Percentiles rank a stretch among this genome's conserved stretches.
These are phyloP conservation scores for Vanrija humicola DNA, from an alignment of 1,284 basidiomycete genomes.

Conservation along the genomic window DNA sequence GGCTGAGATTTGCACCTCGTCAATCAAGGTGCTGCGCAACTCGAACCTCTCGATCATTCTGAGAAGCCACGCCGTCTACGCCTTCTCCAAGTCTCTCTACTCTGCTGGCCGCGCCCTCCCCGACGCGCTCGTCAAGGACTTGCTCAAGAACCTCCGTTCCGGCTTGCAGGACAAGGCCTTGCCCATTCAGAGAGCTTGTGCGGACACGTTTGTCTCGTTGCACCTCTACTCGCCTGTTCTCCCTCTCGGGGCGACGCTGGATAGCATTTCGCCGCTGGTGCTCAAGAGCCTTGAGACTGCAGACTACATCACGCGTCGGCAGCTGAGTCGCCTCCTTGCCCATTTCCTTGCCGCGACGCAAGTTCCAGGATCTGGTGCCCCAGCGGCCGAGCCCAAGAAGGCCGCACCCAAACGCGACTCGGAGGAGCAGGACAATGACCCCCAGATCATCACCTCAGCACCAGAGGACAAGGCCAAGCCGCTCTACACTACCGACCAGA, in stretches of 20 bases:
- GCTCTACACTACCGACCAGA: constrained; percentile 70
- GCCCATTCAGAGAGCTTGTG: constrained; percentile 77
- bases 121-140: constrained; percentile 73
- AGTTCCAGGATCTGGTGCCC: constrained; percentile 58
- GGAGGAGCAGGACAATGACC: constrained; percentile 59
- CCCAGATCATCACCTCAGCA: constrained; percentile 52
- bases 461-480: constrained; percentile 62
- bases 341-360: constrained; percentile 83
- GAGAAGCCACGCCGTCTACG: constrained; percentile 72
- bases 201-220: constrained; percentile 53
- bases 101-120: constrained; percentile 79
- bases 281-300: constrained; percentile 73
- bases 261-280: constrained; percentile 56
- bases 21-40: constrained; percentile 62
- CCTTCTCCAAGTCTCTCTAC: constrained; percentile 69
- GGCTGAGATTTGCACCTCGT: constrained; percentile 68
- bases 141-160: constrained; percentile 74
- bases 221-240: constrained; percentile 32
- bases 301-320: constrained; percentile 77
- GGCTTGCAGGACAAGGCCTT: constrained; percentile 78
- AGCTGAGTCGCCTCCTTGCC: constrained; percentile 74
- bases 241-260: constrained; percentile 30
- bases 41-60: constrained; percentile 73
- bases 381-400: constrained; percentile 57
- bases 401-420: constrained; percentile 58